These are phyloP conservation scores for Gonapodya sp. DNA, from an alignment of 192 early-diverging fungal species.

Conservation along the genomic window DNA sequence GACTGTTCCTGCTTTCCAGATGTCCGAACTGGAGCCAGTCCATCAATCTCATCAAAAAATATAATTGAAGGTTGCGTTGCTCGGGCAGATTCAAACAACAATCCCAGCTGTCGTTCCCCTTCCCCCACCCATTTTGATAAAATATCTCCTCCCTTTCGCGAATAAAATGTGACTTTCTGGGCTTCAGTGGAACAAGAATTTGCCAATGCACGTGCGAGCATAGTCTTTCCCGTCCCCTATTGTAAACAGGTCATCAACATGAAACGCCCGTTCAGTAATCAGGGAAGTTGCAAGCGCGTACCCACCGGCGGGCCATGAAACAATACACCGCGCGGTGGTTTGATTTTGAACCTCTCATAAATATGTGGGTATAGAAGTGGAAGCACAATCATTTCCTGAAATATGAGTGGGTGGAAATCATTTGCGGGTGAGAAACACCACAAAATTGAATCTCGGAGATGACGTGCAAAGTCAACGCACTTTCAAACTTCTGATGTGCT, in stretches of 20 bases:
- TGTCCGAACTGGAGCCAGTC: conserved; percentile 49
- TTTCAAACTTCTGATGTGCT: neutral
- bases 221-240: conserved; percentile 63
- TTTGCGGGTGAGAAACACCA: too few species aligned
- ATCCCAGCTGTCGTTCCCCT: conserved; percentile 49
- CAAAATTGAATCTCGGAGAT: too few species aligned
- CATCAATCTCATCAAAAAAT: conserved; percentile 77
- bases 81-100: conserved; percentile 61
- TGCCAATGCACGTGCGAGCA: conserved; percentile 44
- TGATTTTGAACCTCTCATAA: conserved; percentile 43
- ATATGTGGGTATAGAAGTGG: conserved; percentile 65
- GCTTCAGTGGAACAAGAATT: conserved; percentile 29
- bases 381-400: conserved; percentile 70
- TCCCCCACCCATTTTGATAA: conserved; percentile 70
- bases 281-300: conserved; percentile 15
- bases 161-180: conserved; percentile 55
- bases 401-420: conserved; percentile 5
- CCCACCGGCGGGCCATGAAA: conserved; percentile 57
- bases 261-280: neutral
- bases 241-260: neutral
- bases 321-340: conserved; percentile 52
- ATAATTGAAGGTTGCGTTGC: conserved; percentile 62
- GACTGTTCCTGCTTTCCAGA: conserved; percentile 53
- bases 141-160: conserved; percentile 59
- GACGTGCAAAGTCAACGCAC: too few species aligned